Evolutionary conservation across 148 eudicot species (phyloP), one percentile per base, ranked within the genome.

Genomic region (Bassia scoparia): DNA sequence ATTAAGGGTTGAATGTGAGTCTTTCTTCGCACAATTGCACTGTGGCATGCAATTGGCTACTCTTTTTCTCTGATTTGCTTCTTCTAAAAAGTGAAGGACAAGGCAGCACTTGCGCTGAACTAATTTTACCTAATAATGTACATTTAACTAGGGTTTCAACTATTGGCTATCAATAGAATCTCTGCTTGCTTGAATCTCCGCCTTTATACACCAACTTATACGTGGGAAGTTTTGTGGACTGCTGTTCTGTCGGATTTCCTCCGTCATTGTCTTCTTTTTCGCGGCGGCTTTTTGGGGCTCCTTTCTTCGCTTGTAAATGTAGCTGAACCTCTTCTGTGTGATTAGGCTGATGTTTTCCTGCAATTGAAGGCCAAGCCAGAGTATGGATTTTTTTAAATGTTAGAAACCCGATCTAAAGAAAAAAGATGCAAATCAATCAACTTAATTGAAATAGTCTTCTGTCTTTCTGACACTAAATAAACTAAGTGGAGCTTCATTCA

Each of bases 101-200:
- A 59, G 69, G 70, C 23, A n/a, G n/a, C n/a, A 35, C 68, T 13
- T 59, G 34, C 46, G 34, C 31, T 30, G 26, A 61, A 52, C 26
- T 59, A 67, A 55, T n/a, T 33, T 4, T 29, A 49, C 21, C 7
- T 53, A 34, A 20, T 63, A 50, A 60, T 68, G 12, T 78, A 72
- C 72, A 67, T 7, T 59, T 48, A 66, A 63, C 44, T 38, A 1
- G 54, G 46, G 56, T 4, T 33, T 27, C 33, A 58, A 48, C 61
- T 75, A 79, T 15, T 48, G 56, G 37, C 65, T 70, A 59, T 63
- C 68, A 12, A 71, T 41, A 58, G 74, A 50, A 67, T 73, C 80
- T 71, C 83, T 59, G 60, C 65, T 67, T 37, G 87, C 87, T 41
- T 73, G 84, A 69, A 84, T 77, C 84, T 81, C 60, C 84, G 74